Evolutionary conservation across 176 grass and related monocot genomes (phyloP), one percentile per base, ranked within the genome.

Genomic region (Neostapfia colusana): DNA sequence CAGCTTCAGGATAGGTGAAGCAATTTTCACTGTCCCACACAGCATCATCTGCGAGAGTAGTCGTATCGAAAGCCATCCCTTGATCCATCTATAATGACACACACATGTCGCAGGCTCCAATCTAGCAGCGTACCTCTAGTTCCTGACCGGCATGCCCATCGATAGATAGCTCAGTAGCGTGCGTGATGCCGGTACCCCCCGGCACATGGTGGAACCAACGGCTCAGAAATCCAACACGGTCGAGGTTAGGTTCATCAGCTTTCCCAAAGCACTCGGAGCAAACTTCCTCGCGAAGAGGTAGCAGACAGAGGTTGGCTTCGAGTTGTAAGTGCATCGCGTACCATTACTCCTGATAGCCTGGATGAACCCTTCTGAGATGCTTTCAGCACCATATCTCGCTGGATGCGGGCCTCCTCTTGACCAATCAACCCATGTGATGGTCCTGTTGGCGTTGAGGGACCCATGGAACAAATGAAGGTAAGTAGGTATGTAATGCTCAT

Each of bases 401-500:
- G 92, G 92, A 75, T 95, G 92, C 0, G 92, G 86, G 39, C 92
- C 92, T 83, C 89, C 92, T 84, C 92, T 95, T 21, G 92, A 95
- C 92, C 92, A 95, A 74, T 95, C 92, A 14, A 95, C 92, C 92
- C 92, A 95, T 62, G 92, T 95, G 46, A 95, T 78, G 23, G 84
- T 95, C 54, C 92, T 69, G 76, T 95, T 95, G 49, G 89, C 88
- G 12, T 89, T 95, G 40, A 86, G 86, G 21, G 79, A 59, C 67
- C 92, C 89, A 8, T 95, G 75, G 76, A 95, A 89, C 72, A 89
- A 72, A 82, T 95, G 79, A 54, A 95, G 63, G 67, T 88, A 95
- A 12, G 92, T 95, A 3, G 92, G 92, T 82, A 95, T 91, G 85
- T 95, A 95, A 70, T 95, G 92, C 73, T 95, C 92, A 11, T 95